Conservation (phyloP, 2,329 filamentous ascomycete genomes). For the Cladosporium sp. region DNA sequence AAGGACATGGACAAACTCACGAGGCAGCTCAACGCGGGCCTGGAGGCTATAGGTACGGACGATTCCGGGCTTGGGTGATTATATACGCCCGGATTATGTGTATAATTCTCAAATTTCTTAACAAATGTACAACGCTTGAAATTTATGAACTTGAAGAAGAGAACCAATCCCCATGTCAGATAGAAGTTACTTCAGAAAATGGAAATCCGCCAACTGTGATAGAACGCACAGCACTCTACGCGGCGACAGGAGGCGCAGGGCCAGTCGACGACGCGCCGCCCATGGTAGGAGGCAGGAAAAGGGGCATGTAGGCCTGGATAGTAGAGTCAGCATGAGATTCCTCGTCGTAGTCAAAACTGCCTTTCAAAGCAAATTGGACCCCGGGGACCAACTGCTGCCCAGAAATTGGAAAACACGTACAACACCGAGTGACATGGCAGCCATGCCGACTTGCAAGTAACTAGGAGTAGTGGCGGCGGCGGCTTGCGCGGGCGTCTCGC, state of each 20-base stretch:
- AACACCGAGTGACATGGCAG: slow-evolving; percentile 52
- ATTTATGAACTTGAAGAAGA: not conserved
- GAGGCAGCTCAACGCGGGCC: slow-evolving; percentile 14
- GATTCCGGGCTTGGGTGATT: not conserved
- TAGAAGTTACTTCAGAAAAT: not conserved
- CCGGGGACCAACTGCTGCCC: not conserved
- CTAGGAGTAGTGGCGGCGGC: slow-evolving; percentile 68
- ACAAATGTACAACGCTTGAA: slow-evolving; percentile 17
- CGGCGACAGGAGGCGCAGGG: slow-evolving; percentile 12
- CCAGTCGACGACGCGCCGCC: slow-evolving; percentile 20
- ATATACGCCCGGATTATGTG: slow-evolving; percentile 2
- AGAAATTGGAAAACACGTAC: slow-evolving; percentile 35
- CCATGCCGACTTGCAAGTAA: slow-evolving; percentile 77
- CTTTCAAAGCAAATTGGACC: not conserved
- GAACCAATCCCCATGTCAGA: not conserved
- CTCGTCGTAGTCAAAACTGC: not conserved
- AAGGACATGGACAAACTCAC: not conserved
- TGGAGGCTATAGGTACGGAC: not conserved
- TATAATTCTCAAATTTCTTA: not conserved
- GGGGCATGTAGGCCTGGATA: slow-evolving; percentile 59
- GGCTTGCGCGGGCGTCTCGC: slow-evolving; percentile 68
- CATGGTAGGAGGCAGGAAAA: slow-evolving; percentile 61
- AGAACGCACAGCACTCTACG: not conserved
- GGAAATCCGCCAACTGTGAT: not conserved
- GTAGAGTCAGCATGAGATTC: not conserved